Evolutionary conservation across 495 filamentous ascomycete genomes (phyloP).

Genomic region (Neurospora sp.): DNA sequence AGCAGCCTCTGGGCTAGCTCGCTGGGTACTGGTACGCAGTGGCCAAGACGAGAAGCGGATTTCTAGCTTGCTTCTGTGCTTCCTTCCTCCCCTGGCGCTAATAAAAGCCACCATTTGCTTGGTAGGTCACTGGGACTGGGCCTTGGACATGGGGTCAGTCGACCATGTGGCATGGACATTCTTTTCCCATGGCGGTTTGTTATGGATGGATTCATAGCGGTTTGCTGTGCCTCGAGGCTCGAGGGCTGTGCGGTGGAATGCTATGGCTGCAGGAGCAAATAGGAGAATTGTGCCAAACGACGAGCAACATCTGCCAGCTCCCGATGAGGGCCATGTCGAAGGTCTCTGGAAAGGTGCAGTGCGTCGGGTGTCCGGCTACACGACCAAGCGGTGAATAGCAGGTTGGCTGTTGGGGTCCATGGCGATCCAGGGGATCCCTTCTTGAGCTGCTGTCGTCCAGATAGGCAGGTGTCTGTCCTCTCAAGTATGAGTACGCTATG

Average conservation of each 20-base stretch:
- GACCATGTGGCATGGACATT: neutral
- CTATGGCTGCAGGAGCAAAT: constrained; percentile 5
- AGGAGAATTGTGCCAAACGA: constrained; percentile 15
- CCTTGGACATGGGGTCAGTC: neutral
- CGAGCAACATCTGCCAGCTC: neutral
- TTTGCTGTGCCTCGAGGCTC: neutral
- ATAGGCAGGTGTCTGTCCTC: neutral
- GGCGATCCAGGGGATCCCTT: neutral
- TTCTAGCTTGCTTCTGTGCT: constrained; percentile 5
- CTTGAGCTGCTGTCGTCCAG: constrained; percentile 1
- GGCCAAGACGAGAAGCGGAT: constrained; percentile 17
- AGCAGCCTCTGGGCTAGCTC: neutral
- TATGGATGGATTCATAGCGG: neutral
- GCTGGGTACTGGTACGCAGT: neutral
- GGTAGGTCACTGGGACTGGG: neutral
- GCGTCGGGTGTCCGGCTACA: neutral
- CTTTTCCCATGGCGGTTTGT: neutral
- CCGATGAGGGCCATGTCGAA: neutral
- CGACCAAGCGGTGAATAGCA: neutral
- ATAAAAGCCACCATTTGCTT: constrained; percentile 3
- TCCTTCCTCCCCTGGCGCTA: constrained; percentile 1
- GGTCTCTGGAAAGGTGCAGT: neutral
- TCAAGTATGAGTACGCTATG: neutral
- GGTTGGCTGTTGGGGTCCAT: neutral
- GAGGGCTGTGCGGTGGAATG: neutral